Conservation (phyloP, 2,329 filamentous ascomycete species). For the Diaporthe australafricana region DNA sequence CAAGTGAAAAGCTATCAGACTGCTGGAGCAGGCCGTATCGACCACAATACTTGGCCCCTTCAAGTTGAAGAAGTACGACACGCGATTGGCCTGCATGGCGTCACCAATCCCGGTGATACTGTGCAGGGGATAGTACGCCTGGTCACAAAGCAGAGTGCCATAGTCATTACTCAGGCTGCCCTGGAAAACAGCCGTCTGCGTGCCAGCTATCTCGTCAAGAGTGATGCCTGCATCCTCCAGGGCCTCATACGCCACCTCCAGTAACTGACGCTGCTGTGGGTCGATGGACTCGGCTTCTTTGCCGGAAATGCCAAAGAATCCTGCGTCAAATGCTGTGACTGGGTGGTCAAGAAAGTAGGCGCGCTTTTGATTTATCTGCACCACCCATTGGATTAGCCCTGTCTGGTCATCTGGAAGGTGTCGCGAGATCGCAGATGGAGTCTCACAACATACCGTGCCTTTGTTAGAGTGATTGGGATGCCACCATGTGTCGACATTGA, state of each 20-base stretch:
- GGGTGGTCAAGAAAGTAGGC: constrained; percentile 49
- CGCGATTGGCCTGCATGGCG: constrained; percentile 52
- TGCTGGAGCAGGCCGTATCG: constrained; percentile 59
- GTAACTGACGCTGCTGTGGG: constrained; percentile 46
- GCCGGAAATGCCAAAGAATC: constrained; percentile 51
- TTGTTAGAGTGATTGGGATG: constrained; percentile 49
- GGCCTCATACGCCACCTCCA: constrained; percentile 49
- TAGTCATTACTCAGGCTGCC: constrained; percentile 43
- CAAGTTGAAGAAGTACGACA: constrained; percentile 56
- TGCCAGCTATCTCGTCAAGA: constrained; percentile 44
- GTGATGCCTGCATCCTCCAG: constrained; percentile 48
- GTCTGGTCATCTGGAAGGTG: constrained; percentile 43
- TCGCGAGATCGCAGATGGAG: neutral
- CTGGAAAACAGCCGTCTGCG: constrained; percentile 47
- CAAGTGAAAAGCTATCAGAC: constrained; percentile 54
- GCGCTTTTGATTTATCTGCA: constrained; percentile 32
- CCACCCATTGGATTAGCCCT: neutral
- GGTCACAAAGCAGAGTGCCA: constrained; percentile 19
- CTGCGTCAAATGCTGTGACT: constrained; percentile 45
- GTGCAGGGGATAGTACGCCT: constrained; percentile 3
- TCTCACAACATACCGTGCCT: constrained; percentile 37
- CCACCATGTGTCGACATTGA: constrained; percentile 48
- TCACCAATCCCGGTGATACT: constrained; percentile 47
- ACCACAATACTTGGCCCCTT: constrained; percentile 55
- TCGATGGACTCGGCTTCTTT: constrained; percentile 51